Evolutionary conservation across 345 rosid species (phyloP).

Genomic region (Rubroshorea leprosula): DNA sequence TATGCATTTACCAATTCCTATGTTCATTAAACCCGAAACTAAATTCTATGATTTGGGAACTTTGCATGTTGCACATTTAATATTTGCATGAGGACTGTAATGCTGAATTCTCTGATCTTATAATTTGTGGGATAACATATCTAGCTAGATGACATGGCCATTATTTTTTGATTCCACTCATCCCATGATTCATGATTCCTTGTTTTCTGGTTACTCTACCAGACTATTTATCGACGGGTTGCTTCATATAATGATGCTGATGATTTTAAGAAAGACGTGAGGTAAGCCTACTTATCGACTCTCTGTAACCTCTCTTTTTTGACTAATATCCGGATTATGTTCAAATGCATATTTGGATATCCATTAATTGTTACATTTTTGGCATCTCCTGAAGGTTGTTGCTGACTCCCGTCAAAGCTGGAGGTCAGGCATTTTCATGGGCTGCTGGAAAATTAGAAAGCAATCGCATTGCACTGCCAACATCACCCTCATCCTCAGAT

Average conservation of each 20-base stretch:
- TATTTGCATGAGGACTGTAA: no score
- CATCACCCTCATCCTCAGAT: no score
- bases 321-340: no score
- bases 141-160: no score
- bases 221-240: slow-evolving; percentile 65
- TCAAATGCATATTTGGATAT: neutral
- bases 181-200: slow-evolving; percentile 5
- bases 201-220: slow-evolving; percentile 16
- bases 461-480: slow-evolving; percentile 74
- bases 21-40: no score
- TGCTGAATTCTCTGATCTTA: no score
- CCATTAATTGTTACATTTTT: neutral
- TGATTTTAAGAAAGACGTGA: slow-evolving; percentile 65
- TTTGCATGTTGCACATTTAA: no score
- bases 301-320: no score
- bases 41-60: no score
- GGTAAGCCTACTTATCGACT: slow-evolving; percentile 35
- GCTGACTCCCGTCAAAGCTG: slow-evolving; percentile 56
- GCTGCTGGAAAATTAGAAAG: slow-evolving; percentile 80
- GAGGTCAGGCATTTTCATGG: slow-evolving; percentile 81
- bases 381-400: slow-evolving; percentile 35
- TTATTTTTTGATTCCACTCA: no score
- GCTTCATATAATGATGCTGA: slow-evolving; percentile 57
- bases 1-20: no score
- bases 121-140: no score